Evolutionary conservation across 192 early-diverging fungal species (phyloP).

Genomic region (Geosiphon pyriformis): DNA sequence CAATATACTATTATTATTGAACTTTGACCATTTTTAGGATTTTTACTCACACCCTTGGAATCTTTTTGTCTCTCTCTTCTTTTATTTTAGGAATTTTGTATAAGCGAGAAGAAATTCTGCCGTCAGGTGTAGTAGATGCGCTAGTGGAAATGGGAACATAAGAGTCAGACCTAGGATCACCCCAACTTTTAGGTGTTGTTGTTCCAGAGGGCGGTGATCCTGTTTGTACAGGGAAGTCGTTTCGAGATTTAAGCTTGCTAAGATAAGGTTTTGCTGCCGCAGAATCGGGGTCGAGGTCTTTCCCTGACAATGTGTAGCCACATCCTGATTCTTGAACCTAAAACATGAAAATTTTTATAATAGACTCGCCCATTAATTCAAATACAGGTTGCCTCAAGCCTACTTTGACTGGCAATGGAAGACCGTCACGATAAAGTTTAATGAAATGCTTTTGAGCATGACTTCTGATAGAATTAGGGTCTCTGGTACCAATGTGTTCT

Average conservation of each 20-base stretch:
- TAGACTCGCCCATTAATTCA: conserved; percentile 18
- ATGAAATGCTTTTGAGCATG: conserved; percentile 94
- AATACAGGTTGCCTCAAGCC: conserved; percentile 61
- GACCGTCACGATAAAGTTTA: conserved; percentile 76
- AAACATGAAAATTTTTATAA: conserved; percentile 2
- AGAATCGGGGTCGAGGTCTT: conserved; percentile 84
- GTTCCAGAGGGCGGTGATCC: neutral
- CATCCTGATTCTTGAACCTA: conserved; percentile 53
- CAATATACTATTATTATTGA: neutral
- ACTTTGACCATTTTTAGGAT: neutral
- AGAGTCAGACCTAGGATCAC: neutral
- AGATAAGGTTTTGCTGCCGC: conserved; percentile 77
- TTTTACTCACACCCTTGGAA: neutral
- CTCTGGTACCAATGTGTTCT: conserved; percentile 69
- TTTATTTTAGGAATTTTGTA: neutral
- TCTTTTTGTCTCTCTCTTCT: neutral
- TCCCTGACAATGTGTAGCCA: conserved; percentile 80
- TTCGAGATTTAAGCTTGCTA: neutral
- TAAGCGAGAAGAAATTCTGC: neutral
- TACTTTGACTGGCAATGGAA: conserved; percentile 81
- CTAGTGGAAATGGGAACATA: neutral
- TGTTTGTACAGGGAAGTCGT: neutral
- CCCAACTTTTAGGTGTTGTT: neutral
- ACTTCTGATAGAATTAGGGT: conserved; percentile 77
- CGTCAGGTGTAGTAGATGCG: neutral